Conservation (phyloP, 768 basidiomycete species). For the Hortiboletus campestris region DNA sequence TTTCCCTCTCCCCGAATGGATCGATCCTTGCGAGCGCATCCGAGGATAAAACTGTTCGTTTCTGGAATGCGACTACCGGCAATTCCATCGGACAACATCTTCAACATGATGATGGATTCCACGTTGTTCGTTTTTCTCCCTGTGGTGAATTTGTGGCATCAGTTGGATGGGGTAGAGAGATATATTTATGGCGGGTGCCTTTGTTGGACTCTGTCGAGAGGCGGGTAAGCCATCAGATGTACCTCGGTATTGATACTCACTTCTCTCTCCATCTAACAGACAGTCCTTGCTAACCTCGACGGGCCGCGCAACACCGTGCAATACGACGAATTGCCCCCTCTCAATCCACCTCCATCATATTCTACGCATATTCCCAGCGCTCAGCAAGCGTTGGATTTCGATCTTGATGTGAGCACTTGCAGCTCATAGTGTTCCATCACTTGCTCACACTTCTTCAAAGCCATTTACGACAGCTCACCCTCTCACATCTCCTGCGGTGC, state of each 20-base stretch:
- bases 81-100: not conserved
- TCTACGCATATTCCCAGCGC: too few species aligned
- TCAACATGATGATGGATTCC: not conserved
- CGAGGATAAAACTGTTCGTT: not conserved
- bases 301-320: not conserved
- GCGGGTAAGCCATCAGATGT: too few species aligned
- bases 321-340: too few species aligned
- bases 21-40: not conserved
- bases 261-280: not conserved
- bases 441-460: not conserved
- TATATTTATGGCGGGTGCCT: not conserved
- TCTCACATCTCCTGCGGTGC: too few species aligned
- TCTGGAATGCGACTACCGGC: constrained; percentile 1
- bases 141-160: not conserved
- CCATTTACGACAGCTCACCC: too few species aligned
- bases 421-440: too few species aligned
- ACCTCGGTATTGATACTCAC: not conserved
- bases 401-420: not conserved
- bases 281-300: not conserved
- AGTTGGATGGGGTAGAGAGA: too few species aligned
- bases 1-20: too few species aligned
- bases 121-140: not conserved
- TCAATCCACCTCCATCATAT: not conserved
- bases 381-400: not conserved
- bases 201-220: not conserved